These are phyloP conservation scores for Plectosphaerella cucumerina DNA, from an alignment of 2,329 filamentous ascomycete genomes.

Conservation along the genomic window DNA sequence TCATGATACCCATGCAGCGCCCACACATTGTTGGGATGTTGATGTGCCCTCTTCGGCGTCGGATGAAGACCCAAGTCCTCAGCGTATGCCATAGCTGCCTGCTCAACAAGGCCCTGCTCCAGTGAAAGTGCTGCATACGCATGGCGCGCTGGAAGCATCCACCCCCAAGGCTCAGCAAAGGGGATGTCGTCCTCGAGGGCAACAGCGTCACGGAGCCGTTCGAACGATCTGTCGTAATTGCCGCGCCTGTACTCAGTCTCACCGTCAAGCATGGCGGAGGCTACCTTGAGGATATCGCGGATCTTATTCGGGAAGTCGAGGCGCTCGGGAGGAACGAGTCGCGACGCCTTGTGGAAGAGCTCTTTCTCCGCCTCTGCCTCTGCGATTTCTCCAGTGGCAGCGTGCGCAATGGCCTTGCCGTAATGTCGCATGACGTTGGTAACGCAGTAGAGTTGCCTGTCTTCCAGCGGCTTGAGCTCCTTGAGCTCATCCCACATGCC, in stretches of 20 bases:
- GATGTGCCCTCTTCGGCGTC: constrained; percentile 56
- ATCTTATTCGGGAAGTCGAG: constrained; percentile 67
- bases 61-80: constrained; percentile 57
- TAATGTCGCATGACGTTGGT: constrained; percentile 67
- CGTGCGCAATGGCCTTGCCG: constrained; percentile 61
- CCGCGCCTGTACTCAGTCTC: constrained; percentile 66
- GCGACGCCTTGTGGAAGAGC: constrained; percentile 46
- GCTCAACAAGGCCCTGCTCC: constrained; percentile 55
- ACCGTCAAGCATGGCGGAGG: constrained; percentile 63
- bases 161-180: constrained; percentile 72
- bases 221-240: constrained; percentile 54
- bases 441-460: constrained; percentile 59
- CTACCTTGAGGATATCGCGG: constrained; percentile 57
- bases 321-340: constrained; percentile 51
- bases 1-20: constrained; percentile 69
- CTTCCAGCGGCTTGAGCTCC: constrained; percentile 47
- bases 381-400: constrained; percentile 49
- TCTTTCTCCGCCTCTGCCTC: constrained; percentile 48
- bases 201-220: constrained; percentile 53
- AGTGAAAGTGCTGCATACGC: constrained; percentile 65
- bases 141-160: constrained; percentile 72
- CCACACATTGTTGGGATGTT: constrained; percentile 73
- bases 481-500: constrained; percentile 66
- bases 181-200: constrained; percentile 57
- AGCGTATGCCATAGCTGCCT: constrained; percentile 52